Evolutionary conservation across 139 green algal species (phyloP), one percentile per base, ranked within the genome.

Genomic region (Pleodorina starrii): DNA sequence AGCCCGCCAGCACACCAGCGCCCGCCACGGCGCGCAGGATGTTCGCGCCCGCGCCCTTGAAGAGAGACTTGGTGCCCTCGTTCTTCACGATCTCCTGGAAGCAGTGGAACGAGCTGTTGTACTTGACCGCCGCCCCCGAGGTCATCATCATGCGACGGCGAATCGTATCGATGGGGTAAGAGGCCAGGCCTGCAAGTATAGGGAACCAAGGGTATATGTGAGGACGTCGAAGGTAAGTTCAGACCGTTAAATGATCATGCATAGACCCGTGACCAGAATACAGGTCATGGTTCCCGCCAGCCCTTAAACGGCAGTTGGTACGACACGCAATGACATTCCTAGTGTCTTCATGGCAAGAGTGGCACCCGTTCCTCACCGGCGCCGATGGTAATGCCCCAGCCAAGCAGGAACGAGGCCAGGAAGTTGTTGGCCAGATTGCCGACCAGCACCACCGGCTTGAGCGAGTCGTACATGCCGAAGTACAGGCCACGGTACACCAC

Each of bases 161-260:
- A 57, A 99, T 97, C 51, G 98, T 99, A 95, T 99, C 98, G 92
- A 99, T 99, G 87, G 98, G 98, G 92, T 99, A 99, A 36, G 98
- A 98, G 23, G 96, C 90, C 83, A 99, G 91, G 72, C 98, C 97
- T 92, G 85, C 21, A 76, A 32, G 1, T 23, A 86, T 27, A 42
- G 51, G 38, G 94, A 51, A 87, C 92, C 21, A 57, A 35, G 27
- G 21, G 40, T 32, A 17, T 1, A 25, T 23, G 5, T 29, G 57
- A n/a, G n/a, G n/a, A n/a, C n/a, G n/a, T n/a, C n/a, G n/a, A n/a
- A n/a, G n/a, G n/a, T n/a, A n/a, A n/a, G n/a, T n/a, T n/a, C n/a
- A n/a, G n/a, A n/a, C n/a, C n/a, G n/a, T n/a, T n/a, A n/a, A n/a
- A n/a, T n/a, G n/a, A n/a, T n/a, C n/a, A n/a, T n/a, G n/a, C n/a